Evolutionary conservation across 805 yeast species (phyloP).

Genomic region (Hanseniaspora mollemarum): DNA sequence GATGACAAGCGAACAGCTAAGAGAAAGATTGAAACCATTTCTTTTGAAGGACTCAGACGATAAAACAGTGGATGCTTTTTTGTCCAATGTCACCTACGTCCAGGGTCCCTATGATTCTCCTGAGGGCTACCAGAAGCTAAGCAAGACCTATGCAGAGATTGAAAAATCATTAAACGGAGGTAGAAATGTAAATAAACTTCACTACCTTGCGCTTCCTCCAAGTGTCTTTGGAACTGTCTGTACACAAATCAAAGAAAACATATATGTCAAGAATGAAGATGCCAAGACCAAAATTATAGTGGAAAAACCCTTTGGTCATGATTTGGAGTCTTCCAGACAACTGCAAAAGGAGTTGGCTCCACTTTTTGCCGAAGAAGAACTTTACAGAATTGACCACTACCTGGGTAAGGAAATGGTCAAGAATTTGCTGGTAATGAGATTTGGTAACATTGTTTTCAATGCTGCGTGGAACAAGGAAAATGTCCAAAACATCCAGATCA

Average conservation of each 20-base stretch:
- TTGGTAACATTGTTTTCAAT: constrained; percentile 76
- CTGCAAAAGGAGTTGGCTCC: constrained; percentile 73
- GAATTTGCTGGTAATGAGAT: constrained; percentile 77
- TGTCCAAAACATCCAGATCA: constrained; percentile 70
- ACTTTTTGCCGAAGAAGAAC: constrained; percentile 77
- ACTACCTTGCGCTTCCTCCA: constrained; percentile 92
- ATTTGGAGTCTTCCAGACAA: constrained; percentile 63
- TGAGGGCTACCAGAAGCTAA: constrained; percentile 57
- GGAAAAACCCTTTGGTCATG: constrained; percentile 96
- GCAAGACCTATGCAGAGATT: constrained; percentile 42
- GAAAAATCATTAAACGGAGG: constrained; percentile 37
- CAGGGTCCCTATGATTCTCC: constrained; percentile 70
- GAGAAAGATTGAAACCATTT: constrained; percentile 50
- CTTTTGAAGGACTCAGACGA: constrained; percentile 38
- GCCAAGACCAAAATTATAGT: constrained; percentile 76
- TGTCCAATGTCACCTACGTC: constrained; percentile 53
- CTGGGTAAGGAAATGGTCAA: constrained; percentile 97
- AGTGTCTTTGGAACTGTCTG: constrained; percentile 77
- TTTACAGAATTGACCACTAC: constrained; percentile 93
- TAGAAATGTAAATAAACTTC: constrained; percentile 53
- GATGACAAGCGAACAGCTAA: constrained; percentile 54
- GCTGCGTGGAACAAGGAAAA: constrained; percentile 82
- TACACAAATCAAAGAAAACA: constrained; percentile 51
- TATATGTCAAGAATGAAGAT: constrained; percentile 42
- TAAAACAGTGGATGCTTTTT: constrained; percentile 48